Conservation (phyloP, 2,329 filamentous ascomycete genomes). For the Ophiostoma perfectum region DNA sequence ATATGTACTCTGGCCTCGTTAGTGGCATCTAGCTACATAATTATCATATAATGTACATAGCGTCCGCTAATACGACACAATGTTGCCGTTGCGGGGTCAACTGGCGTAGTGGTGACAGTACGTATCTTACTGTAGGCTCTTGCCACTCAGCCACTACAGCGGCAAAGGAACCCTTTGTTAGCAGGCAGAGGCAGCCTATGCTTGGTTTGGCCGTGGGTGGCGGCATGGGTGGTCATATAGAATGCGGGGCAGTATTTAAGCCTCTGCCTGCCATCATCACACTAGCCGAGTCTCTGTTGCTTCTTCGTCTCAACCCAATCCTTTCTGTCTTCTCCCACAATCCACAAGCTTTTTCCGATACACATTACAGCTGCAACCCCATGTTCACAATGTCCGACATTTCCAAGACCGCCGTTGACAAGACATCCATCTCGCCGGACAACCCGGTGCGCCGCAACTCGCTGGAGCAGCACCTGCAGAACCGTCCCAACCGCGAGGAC, state of each 20-base stretch:
- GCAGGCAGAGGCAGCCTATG: background rate
- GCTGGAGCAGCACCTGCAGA: conserved; percentile 65
- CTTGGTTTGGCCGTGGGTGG: background rate
- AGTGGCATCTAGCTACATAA: background rate
- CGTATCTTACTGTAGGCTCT: background rate
- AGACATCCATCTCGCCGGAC: conserved; percentile 52
- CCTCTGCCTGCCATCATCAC: background rate
- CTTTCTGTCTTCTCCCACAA: background rate
- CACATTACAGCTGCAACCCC: background rate
- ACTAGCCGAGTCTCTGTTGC: background rate
- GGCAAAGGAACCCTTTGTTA: conserved; percentile 11
- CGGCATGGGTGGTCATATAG: conserved; percentile 12
- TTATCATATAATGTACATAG: background rate
- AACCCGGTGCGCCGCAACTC: conserved; percentile 56
- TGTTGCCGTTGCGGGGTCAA: conserved; percentile 23
- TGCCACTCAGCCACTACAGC: conserved; percentile 3
- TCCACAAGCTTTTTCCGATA: background rate
- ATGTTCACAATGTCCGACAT: conserved; percentile 33
- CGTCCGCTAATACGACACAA: background rate
- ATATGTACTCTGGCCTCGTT: background rate
- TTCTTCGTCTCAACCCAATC: background rate
- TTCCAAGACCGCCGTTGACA: conserved; percentile 39
- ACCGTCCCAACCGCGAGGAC: conserved; percentile 68
- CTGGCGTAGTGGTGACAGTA: conserved; percentile 1
- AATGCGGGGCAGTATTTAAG: conserved; percentile 1